phyloP scores from a whole-genome alignment of 2,329 filamentous ascomycete genomes.

The Ophiostoma sp. region DNA sequence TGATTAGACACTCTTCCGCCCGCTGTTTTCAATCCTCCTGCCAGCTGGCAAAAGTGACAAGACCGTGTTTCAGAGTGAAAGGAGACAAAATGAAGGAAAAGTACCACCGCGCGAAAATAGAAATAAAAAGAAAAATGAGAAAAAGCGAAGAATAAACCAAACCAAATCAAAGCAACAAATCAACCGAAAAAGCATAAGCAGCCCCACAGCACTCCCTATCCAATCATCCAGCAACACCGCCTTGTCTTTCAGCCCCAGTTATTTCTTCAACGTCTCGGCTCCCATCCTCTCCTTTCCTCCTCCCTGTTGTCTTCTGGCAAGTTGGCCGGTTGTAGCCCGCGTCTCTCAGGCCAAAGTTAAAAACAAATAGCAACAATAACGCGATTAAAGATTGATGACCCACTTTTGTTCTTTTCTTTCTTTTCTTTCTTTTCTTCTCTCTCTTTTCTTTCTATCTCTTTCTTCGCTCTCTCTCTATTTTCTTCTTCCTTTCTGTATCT shows the following conservation, averaged over 20 bases:
- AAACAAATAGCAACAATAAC: neutral
- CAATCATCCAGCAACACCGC: neutral
- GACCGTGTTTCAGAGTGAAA: neutral
- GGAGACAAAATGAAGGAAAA: neutral
- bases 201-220: neutral
- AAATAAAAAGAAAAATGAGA: neutral
- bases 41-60: neutral
- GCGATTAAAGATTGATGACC: neutral
- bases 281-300: neutral
- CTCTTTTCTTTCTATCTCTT: neutral
- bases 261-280: constrained; percentile 7
- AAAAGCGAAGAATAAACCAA: neutral
- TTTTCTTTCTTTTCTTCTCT: neutral
- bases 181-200: neutral
- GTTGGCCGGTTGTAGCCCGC: neutral
- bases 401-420: neutral
- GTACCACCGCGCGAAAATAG: neutral
- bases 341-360: neutral
- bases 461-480: neutral
- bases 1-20: neutral
- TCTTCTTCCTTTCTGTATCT: neutral
- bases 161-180: neutral
- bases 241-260: neutral
- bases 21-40: neutral
- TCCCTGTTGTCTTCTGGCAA: neutral